These are phyloP conservation scores for Rhodotorula sp. DNA, from an alignment of 1,284 basidiomycete genomes.

Conservation along the genomic window DNA sequence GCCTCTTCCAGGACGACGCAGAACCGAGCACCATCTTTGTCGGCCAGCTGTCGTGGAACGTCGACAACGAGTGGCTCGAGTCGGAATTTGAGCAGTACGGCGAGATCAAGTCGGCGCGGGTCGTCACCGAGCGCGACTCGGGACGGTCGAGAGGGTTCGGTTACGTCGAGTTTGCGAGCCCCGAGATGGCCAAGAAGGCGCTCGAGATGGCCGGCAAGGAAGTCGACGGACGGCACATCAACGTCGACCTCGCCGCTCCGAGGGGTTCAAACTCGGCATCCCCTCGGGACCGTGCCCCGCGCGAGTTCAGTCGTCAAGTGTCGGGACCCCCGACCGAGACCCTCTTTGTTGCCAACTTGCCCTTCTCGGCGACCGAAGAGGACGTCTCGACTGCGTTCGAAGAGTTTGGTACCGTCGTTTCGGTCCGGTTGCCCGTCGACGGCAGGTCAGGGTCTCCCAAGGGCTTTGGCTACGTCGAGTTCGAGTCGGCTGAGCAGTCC, in stretches of 20 bases:
- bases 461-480: slow-evolving; percentile 91
- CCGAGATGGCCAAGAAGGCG: slow-evolving; percentile 69
- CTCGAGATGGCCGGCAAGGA: slow-evolving; percentile 73
- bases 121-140: slow-evolving; percentile 85
- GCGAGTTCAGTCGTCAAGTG: slow-evolving; percentile 48
- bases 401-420: slow-evolving; percentile 69
- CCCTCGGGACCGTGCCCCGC: slow-evolving; percentile 58
- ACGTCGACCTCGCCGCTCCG: slow-evolving; percentile 75
- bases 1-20: slow-evolving; percentile 47
- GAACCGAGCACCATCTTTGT: slow-evolving; percentile 79
- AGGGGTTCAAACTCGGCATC: slow-evolving; percentile 66
- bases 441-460: slow-evolving; percentile 85
- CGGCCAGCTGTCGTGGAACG: slow-evolving; percentile 91
- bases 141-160: slow-evolving; percentile 89
- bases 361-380: slow-evolving; percentile 78
- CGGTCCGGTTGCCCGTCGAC: slow-evolving; percentile 88
- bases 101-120: slow-evolving; percentile 79
- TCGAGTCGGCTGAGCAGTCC: slow-evolving; percentile 73
- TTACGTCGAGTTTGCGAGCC: slow-evolving; percentile 78
- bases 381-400: slow-evolving; percentile 86
- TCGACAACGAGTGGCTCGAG: slow-evolving; percentile 93
- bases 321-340: slow-evolving; percentile 65
- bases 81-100: slow-evolving; percentile 87
- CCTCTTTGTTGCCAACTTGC: slow-evolving; percentile 88
- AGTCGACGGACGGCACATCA: slow-evolving; percentile 85